Evolutionary conservation across 768 basidiomycete species (phyloP).

Genomic region (Hortiboletus campestris): DNA sequence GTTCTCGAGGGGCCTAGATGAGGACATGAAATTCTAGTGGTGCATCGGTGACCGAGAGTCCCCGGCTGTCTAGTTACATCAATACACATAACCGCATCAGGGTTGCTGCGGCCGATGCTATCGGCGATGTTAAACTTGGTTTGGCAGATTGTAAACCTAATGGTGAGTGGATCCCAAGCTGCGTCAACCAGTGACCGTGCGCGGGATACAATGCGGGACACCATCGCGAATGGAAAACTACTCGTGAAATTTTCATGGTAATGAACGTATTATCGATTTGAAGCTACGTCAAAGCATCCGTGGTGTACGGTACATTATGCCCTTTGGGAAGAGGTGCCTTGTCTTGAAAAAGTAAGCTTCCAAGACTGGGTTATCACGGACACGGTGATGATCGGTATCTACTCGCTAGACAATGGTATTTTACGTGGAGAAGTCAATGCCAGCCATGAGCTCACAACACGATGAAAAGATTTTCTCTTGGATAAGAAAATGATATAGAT

Average conservation of each 20-base stretch:
- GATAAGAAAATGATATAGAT: slow-evolving; percentile 12
- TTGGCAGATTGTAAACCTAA: slow-evolving; percentile 2
- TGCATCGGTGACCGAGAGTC: neutral
- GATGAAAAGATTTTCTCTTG: slow-evolving; percentile 13
- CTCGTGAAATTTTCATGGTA: slow-evolving; percentile 5
- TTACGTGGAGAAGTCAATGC: slow-evolving; percentile 26
- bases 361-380: slow-evolving; percentile 8
- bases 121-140: slow-evolving; percentile 11
- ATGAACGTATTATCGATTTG: slow-evolving; percentile 4
- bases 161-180: neutral
- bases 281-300: slow-evolving; percentile 13
- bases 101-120: slow-evolving; percentile 16
- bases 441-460: slow-evolving; percentile 2
- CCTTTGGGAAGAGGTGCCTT: slow-evolving; percentile 16
- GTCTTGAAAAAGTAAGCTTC: slow-evolving; percentile 7
- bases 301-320: slow-evolving; percentile 10
- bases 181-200: neutral
- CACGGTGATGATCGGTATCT: slow-evolving; percentile 12
- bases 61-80: slow-evolving; percentile 3
- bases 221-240: neutral
- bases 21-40: neutral
- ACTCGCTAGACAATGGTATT: neutral
- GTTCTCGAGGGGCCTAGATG: neutral
- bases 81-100: slow-evolving; percentile 9
- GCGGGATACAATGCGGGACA: neutral